Conservation (phyloP, 805 yeast species). For the Saturnispora gosingensis region DNA sequence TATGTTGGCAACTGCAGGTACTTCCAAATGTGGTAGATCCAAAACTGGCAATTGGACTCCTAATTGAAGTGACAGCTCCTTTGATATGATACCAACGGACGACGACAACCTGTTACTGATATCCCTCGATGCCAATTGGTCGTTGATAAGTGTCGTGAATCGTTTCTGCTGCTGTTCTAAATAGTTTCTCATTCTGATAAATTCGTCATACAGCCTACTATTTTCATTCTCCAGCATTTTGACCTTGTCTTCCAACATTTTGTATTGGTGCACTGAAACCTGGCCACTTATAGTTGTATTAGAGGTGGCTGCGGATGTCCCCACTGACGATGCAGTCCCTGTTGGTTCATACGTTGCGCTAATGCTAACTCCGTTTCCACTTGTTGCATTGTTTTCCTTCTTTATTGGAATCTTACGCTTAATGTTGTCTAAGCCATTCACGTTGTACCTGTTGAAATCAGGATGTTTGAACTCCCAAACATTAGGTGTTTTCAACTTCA, state of each 20-base stretch:
- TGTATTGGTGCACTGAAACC: conserved; percentile 20
- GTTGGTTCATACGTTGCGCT: background rate
- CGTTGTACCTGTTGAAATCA: conserved; percentile 66
- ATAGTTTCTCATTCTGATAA: conserved; percentile 29
- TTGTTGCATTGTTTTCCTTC: conserved; percentile 15
- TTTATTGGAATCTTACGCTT: conserved; percentile 66
- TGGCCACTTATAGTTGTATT: conserved; percentile 5
- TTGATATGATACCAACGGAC: background rate
- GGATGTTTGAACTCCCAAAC: conserved; percentile 93
- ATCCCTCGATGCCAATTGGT: conserved; percentile 46
- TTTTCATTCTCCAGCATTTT: conserved; percentile 24
- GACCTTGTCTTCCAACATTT: conserved; percentile 22
- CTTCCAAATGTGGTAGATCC: conserved; percentile 35
- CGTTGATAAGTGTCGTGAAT: conserved; percentile 56
- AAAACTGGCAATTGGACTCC: conserved; percentile 64
- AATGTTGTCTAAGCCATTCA: conserved; percentile 75
- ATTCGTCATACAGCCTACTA: conserved; percentile 23
- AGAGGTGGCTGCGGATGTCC: background rate
- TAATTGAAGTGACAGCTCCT: conserved; percentile 25
- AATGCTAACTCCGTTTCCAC: background rate
- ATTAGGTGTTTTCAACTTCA: conserved; percentile 56
- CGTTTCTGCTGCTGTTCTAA: conserved; percentile 40
- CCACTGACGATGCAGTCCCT: background rate
- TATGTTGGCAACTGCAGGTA: background rate
- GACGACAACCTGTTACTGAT: conserved; percentile 34